Evolutionary conservation across 139 green algal species (phyloP), one percentile per base, ranked within the genome.

Genomic region (Chlorella sp.): DNA sequence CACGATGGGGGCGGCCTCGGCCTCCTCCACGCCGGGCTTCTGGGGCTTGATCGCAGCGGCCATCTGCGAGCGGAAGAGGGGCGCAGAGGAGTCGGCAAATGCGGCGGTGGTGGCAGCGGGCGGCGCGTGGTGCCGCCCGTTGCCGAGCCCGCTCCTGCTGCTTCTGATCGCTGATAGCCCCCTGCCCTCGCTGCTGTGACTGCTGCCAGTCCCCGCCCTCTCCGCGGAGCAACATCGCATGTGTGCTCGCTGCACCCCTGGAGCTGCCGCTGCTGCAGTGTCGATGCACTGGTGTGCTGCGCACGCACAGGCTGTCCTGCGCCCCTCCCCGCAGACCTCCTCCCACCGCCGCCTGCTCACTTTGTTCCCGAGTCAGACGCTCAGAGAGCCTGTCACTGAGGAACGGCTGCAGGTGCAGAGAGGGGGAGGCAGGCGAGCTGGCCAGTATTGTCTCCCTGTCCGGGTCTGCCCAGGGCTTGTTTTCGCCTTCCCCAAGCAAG

Each of bases 11-110:
- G 90, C 83, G 40, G 86, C 80, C 25, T 89, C 84, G 27, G 80
- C 83, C 70, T 94, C 93, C 79, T 96, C 94, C 76, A 93, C 75
- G 11, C 89, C 89, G 27, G 79, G 75, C 86, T 93, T 93, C 68
- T 82, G 72, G 45, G 81, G 76, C 72, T 87, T 87, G 38, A 67
- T 79, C 31, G 68, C 78, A 50, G 78, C 78, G 21, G 82, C 82
- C 82, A 87, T 87, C 71, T 87, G 61, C n/a, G 21, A 11, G 4
- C 12, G 35, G 36, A 42, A 35, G 29, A 33, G n/a, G 29, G 38
- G 9, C 12, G 40, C 8, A 19, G 2, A 59, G 17, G 21, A 1
- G 21, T 69, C 19, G 21, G 17, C 21, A 19, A 69, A 69, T 29
- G 38, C 19, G 61, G 21, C 21, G 19, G 61, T 19, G 21, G 21